These are phyloP conservation scores for Phytophthora constricta DNA, from an alignment of 352 stramenopile genomes.

Conservation along the genomic window DNA sequence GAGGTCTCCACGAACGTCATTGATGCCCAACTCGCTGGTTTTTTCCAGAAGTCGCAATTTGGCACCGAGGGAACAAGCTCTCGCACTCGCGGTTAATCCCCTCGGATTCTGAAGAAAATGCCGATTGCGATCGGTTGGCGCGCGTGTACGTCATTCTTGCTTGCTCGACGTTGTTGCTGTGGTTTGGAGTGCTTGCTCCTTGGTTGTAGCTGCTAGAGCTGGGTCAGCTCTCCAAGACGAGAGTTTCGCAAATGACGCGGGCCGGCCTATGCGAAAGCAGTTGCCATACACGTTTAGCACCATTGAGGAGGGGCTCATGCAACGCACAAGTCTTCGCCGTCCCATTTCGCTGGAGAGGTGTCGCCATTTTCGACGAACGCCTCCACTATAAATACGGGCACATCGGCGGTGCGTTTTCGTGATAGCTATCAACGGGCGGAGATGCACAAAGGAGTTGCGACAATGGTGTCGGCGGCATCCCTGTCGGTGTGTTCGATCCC, in stretches of 20 bases:
- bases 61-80: conserved; percentile 24
- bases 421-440: conserved; percentile 13
- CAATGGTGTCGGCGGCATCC: conserved; percentile 6
- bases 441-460: conserved; percentile 18
- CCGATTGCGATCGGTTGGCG: conserved; percentile 18
- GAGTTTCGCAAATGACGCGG: conserved; percentile 40
- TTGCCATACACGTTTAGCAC: conserved; percentile 2
- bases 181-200: conserved; percentile 1
- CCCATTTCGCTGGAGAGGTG: conserved; percentile 38
- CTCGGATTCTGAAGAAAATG: conserved; percentile 26
- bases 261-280: conserved; percentile 9
- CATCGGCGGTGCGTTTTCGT: background rate
- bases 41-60: conserved; percentile 11
- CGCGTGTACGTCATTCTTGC: conserved; percentile 27
- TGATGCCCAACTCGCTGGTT: conserved; percentile 35
- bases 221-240: conserved; percentile 13
- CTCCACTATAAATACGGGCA: conserved; percentile 36
- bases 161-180: background rate
- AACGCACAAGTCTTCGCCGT: conserved; percentile 28
- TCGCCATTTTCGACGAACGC: conserved; percentile 34
- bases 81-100: conserved; percentile 28
- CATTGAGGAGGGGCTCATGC: conserved; percentile 10
- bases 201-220: conserved; percentile 22
- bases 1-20: conserved; percentile 40
- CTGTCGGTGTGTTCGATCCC: conserved; percentile 24